Evolutionary conservation across 495 filamentous ascomycete species (phyloP).

Genomic region (Trichocladium uniseriatum): DNA sequence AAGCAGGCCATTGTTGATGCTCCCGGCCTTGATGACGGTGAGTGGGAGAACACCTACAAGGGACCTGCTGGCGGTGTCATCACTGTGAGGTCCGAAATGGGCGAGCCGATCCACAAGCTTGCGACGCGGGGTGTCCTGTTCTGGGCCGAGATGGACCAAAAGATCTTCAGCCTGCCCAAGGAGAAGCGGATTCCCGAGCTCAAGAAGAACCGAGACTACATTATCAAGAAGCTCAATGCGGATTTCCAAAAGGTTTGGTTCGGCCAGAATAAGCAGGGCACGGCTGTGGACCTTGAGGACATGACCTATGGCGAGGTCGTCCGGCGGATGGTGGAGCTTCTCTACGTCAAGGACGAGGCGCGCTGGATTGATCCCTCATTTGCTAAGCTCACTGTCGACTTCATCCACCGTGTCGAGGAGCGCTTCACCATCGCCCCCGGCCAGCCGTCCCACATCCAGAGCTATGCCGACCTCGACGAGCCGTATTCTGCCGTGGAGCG

Average conservation of each 20-base stretch:
- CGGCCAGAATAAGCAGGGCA: slow-evolving; percentile 70
- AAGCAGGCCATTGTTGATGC: slow-evolving; percentile 95
- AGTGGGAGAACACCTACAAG: slow-evolving; percentile 98
- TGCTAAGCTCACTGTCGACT: slow-evolving; percentile 75
- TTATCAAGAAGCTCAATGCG: slow-evolving; percentile 95
- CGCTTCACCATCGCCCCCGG: slow-evolving; percentile 65
- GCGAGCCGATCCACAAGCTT: slow-evolving; percentile 96
- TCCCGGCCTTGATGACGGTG: slow-evolving; percentile 70
- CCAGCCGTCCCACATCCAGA: slow-evolving; percentile 61
- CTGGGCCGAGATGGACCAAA: slow-evolving; percentile 97
- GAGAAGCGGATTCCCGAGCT: slow-evolving; percentile 86
- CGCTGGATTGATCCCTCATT: slow-evolving; percentile 91
- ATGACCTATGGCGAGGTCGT: slow-evolving; percentile 96
- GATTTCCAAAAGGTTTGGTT: slow-evolving; percentile 99
- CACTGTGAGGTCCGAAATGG: slow-evolving; percentile 98
- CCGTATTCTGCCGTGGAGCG: slow-evolving; percentile 68
- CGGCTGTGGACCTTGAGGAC: slow-evolving; percentile 90
- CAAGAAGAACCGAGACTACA: slow-evolving; percentile 85
- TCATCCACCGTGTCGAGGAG: slow-evolving; percentile 92
- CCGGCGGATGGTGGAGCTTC: slow-evolving; percentile 87
- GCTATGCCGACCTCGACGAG: slow-evolving; percentile 74
- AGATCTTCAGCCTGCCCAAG: slow-evolving; percentile 94
- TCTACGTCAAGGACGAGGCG: slow-evolving; percentile 89
- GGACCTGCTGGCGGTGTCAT: slow-evolving; percentile 85
- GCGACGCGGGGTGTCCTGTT: slow-evolving; percentile 89